Evolutionary conservation across 305 asterid species (phyloP), one percentile per base, ranked within the genome.

Genomic region (Ilex paraguariensis): DNA sequence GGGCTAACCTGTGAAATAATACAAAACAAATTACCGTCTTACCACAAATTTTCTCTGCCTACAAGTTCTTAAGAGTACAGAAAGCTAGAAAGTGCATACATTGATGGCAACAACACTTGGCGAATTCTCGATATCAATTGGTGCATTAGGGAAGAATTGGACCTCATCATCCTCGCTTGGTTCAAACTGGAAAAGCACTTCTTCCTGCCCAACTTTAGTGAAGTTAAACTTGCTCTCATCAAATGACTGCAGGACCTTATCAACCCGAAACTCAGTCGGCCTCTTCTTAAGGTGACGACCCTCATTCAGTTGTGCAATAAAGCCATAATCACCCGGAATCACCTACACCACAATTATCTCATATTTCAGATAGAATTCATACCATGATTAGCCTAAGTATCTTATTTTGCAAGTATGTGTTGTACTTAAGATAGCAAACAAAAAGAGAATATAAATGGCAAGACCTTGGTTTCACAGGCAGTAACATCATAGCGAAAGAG

Each of bases 401-500:
- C 42, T 36, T 4, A 36, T 36, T 36, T 36, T 8, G 42, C 42
- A 36, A 36, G 6, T 36, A 36, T 36, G 42, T 4, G 1, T 36
- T 36, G 6, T 36, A 36, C 1, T 36, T 8, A 12, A 10, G 46
- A 59, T 51, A 51, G 30, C 40, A 54, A n/a, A 17, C 30, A 16
- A 5, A 21, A 31, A n/a, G 11, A 7, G 8, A 42, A 56, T 5
- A 28, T 31, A 2, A 42, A 32, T 17, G 65, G 71, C 76, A 66
- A 53, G 54, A 90, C 96, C 92, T 88, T 91, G 64, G 96, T 91
- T 73, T 86, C 90, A 70, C 97, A 86, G 68, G 96, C 85, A 74
- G 97, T 87, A 78, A 91, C 97, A 67, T 91, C 97, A 70, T 91
- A 91, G 69, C 94, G 91, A 67, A 91, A 91, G 75, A 91, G 92